phyloP scores from a whole-genome alignment of 2,329 filamentous ascomycete genomes.

The Alternaria sp. region DNA sequence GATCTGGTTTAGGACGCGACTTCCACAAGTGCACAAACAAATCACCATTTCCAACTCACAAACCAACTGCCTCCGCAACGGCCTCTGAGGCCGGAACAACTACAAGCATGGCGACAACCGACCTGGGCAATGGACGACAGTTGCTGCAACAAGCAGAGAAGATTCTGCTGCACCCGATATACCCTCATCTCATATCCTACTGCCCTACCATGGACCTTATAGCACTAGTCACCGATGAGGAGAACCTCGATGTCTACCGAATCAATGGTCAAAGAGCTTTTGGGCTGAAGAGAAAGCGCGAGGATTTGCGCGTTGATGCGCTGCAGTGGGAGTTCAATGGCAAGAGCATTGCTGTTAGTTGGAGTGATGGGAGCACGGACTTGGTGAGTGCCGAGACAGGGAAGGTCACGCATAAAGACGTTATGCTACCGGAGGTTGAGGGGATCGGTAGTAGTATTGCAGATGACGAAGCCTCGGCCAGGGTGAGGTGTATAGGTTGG shows the following conservation, averaged over 20 bases:
- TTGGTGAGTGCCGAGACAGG: conserved; percentile 81
- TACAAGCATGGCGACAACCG: conserved; percentile 17
- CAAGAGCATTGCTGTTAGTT: conserved; percentile 81
- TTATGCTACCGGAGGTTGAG: conserved; percentile 25
- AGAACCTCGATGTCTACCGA: conserved; percentile 77
- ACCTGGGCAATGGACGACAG: conserved; percentile 18
- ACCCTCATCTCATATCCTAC: conserved; percentile 70
- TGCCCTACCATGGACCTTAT: conserved; percentile 87
- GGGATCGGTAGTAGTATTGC: conserved; percentile 6
- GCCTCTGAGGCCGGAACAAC: conserved; percentile 16
- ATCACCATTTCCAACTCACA: conserved; percentile 14
- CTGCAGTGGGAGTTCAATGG: conserved; percentile 62
- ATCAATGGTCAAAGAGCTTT: conserved; percentile 77
- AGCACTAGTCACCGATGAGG: conserved; percentile 73
- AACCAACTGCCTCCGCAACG: conserved; percentile 13
- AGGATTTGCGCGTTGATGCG: conserved; percentile 46
- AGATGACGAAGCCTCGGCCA: conserved; percentile 15
- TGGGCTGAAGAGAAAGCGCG: conserved; percentile 56
- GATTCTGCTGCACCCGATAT: conserved; percentile 58
- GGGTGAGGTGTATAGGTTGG: conserved; percentile 62
- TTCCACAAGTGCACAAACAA: conserved; percentile 23
- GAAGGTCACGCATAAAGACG: conserved; percentile 75
- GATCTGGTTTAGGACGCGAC: conserved; percentile 27
- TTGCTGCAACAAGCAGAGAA: conserved; percentile 54
- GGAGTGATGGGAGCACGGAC: conserved; percentile 80